Evolutionary conservation across 23 red algal species (phyloP).

Genomic region (Gracilaria gracilis): DNA sequence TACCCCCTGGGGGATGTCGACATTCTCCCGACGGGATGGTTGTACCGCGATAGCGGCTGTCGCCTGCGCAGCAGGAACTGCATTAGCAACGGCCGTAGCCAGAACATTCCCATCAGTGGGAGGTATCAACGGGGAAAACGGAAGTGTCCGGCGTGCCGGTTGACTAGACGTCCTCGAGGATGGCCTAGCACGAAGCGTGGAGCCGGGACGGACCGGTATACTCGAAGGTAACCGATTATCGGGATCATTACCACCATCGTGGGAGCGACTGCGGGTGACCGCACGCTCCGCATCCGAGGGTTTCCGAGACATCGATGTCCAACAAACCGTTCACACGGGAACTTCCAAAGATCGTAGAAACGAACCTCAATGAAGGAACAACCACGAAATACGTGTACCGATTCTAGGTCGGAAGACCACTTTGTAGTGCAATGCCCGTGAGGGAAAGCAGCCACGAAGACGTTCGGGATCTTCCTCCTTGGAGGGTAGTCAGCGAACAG

Average conservation of each 20-base stretch:
- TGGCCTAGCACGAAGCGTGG: too few relatives aligned
- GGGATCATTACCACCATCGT: background rate
- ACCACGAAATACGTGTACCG: background rate
- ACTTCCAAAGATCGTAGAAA: background rate
- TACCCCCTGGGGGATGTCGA: background rate
- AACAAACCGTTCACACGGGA: background rate
- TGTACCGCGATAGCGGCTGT: background rate
- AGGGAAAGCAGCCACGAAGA: background rate
- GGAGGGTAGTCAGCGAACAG: background rate
- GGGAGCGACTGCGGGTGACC: background rate
- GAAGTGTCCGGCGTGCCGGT: background rate
- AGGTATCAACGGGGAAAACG: too few relatives aligned
- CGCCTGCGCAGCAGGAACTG: background rate
- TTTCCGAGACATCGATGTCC: background rate
- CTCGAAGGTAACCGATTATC: background rate
- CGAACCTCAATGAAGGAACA: slow-evolving; percentile 1
- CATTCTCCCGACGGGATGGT: background rate
- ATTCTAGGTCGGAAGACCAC: slow-evolving; percentile 5
- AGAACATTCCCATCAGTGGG: background rate
- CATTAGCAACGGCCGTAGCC: background rate
- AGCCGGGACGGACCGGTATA: background rate
- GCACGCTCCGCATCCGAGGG: background rate
- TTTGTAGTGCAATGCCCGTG: slow-evolving; percentile 4
- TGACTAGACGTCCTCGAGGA: background rate
- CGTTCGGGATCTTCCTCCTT: slow-evolving; percentile 1